phyloP scores from a whole-genome alignment of 192 early-diverging fungal species.

The Coemansia sp. region DNA sequence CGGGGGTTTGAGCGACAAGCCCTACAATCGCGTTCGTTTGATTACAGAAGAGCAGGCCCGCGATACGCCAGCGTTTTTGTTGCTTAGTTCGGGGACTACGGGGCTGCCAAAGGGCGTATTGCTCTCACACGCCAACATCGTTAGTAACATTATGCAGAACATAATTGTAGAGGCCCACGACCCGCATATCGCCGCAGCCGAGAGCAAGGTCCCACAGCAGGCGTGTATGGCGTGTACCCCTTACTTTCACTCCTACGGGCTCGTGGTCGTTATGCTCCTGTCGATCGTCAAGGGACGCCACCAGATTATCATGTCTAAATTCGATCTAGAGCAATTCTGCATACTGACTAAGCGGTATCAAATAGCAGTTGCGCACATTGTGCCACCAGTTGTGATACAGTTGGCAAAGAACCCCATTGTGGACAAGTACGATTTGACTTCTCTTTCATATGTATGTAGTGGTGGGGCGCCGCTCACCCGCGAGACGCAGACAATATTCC shows the following conservation, averaged over 20 bases:
- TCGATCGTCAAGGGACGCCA: slow-evolving; percentile 52
- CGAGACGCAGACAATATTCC: slow-evolving; percentile 64
- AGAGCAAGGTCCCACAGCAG: slow-evolving; percentile 20
- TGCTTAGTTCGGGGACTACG: slow-evolving; percentile 54
- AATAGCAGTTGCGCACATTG: slow-evolving; percentile 64
- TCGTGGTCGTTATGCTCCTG: slow-evolving; percentile 55
- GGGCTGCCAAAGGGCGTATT: slow-evolving; percentile 83
- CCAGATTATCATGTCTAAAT: slow-evolving; percentile 77
- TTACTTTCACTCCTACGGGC: slow-evolving; percentile 75
- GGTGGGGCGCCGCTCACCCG: slow-evolving; percentile 82
- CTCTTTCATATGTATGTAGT: slow-evolving; percentile 63
- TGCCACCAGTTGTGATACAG: slow-evolving; percentile 68
- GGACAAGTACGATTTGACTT: slow-evolving; percentile 72
- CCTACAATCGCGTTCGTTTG: slow-evolving; percentile 39
- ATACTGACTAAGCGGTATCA: slow-evolving; percentile 69
- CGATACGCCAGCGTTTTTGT: slow-evolving; percentile 44
- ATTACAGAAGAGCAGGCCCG: slow-evolving; percentile 16
- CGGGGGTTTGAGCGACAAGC: slow-evolving; percentile 8
- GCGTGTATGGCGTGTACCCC: slow-evolving; percentile 55
- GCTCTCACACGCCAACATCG: slow-evolving; percentile 77
- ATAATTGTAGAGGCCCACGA: not conserved
- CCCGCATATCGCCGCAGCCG: not conserved
- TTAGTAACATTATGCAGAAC: slow-evolving; percentile 64
- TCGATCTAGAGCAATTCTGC: slow-evolving; percentile 68
- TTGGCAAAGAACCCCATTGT: slow-evolving; percentile 78